Conservation (phyloP, 2,329 filamentous ascomycete species). For the Hymenotorrendiella dingleyae region DNA sequence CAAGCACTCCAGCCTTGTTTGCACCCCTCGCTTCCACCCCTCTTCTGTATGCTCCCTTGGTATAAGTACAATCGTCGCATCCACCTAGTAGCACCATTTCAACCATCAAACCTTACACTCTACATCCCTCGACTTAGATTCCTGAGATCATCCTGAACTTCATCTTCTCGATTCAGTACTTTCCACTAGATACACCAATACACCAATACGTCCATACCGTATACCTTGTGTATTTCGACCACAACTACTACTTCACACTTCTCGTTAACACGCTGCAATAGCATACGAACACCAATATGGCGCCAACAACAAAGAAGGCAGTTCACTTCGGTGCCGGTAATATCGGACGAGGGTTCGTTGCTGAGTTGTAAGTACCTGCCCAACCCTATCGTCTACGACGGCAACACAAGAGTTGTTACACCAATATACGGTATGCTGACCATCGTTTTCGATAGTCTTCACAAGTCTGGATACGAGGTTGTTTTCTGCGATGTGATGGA, state of each 20-base stretch:
- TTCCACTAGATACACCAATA: too few species aligned
- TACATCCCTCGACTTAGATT: not conserved
- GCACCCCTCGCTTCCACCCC: not conserved
- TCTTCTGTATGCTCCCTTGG: not conserved
- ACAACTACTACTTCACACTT: not conserved
- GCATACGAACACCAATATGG: constrained; percentile 7
- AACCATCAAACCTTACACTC: not conserved
- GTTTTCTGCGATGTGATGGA: constrained; percentile 95
- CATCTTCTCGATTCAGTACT: too few species aligned
- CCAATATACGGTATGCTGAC: too few species aligned
- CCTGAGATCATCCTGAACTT: not conserved
- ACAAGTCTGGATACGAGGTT: constrained; percentile 92
- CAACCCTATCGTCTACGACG: too few species aligned
- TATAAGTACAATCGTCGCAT: not conserved
- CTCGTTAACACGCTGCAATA: not conserved
- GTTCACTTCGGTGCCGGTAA: constrained; percentile 85
- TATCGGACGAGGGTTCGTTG: constrained; percentile 52
- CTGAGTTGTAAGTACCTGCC: constrained; percentile 24
- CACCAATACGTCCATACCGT: too few species aligned
- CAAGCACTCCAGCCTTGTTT: not conserved
- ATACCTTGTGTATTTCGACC: too few species aligned
- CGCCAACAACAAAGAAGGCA: constrained; percentile 50
- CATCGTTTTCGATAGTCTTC: constrained; percentile 46
- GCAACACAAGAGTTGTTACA: too few species aligned
- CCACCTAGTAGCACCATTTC: not conserved